These are phyloP conservation scores for Jackrogersella multiformis DNA, from an alignment of 495 filamentous ascomycete species.

Conservation along the genomic window DNA sequence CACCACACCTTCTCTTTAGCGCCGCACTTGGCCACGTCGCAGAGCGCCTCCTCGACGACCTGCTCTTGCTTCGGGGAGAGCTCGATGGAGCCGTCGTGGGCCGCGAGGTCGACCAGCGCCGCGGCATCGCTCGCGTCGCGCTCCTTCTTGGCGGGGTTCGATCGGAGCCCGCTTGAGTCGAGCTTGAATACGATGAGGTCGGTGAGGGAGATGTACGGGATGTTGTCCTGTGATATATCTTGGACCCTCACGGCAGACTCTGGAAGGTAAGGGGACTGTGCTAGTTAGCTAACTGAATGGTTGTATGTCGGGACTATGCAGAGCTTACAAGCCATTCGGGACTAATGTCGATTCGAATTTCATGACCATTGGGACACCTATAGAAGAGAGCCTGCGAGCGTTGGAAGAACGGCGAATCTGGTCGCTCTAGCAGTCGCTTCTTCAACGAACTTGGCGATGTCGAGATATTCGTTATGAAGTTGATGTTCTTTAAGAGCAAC, in stretches of 20 bases:
- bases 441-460: conserved; percentile 31
- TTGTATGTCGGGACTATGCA: not conserved
- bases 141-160: conserved; percentile 26
- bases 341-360: conserved; percentile 33
- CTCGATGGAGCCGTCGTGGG: conserved; percentile 2
- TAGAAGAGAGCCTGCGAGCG: conserved; percentile 31
- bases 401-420: conserved; percentile 37
- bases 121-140: conserved; percentile 34
- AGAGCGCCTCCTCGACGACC: conserved; percentile 39
- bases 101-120: conserved; percentile 31
- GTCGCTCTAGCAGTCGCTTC: conserved; percentile 35
- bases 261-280: conserved; percentile 39
- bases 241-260: conserved; percentile 27
- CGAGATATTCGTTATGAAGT: conserved; percentile 40
- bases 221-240: conserved; percentile 23
- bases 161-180: conserved; percentile 36
- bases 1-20: conserved; percentile 40
- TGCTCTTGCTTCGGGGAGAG: conserved; percentile 37
- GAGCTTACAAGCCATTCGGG: conserved; percentile 40
- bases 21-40: conserved; percentile 37
- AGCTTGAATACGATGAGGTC: conserved; percentile 43
- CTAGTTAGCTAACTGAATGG: conserved; percentile 7
- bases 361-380: conserved; percentile 21
- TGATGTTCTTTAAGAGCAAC: conserved; percentile 30
- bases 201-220: conserved; percentile 41